Evolutionary conservation across 2,329 filamentous ascomycete genomes (phyloP), one percentile per base, ranked within the genome.

Genomic region (Penicillium sp.): DNA sequence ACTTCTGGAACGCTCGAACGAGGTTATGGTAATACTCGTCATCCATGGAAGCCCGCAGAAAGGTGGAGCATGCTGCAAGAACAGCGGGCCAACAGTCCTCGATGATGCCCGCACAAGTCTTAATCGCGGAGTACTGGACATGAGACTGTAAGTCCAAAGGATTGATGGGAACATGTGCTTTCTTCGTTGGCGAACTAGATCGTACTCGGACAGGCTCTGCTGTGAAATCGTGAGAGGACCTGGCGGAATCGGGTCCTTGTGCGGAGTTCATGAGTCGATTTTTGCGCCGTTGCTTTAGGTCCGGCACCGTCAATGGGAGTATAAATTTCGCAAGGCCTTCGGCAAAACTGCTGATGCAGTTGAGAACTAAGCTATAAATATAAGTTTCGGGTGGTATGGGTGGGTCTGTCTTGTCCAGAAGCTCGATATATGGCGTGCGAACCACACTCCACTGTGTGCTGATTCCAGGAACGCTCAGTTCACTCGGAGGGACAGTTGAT

Each of bases 61-160:
- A 99, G 0, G 92, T 96, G 0, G 93, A 99, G 61, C 90, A 96
- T 2, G 90, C 93, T 1, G 93, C 92, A 41, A 99, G 80, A 33
- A 97, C 85, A 11, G 93, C 93, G 39, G 93, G 93, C 93, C 93
- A 99, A 67, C 92, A 97, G 58, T 88, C 81, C 3, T 95, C 89
- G 19, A 99, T 87, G 46, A 99, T 86, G 9, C 80, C 80, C 11
- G 89, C 89, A 60, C 89, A 92, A 2, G 83, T 82, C 62, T 84
- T 82, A 49, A 97, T 83, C 41, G 89, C 86, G 1, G 76, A 67
- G 44, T 84, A 79, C 8, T 89, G 76, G 0, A 87, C 80, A 63
- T 95, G 88, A 33, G 87, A 82, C 53, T 85, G 81, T 7, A 95
- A 70, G 1, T 79, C 78, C 3, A 99, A 74, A 2, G 93, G 93